Percentiles rank a stretch among this genome's conserved stretches.
These are phyloP conservation scores for Penicillium tannophilum DNA, from an alignment of 495 filamentous ascomycete genomes.

Conservation along the genomic window DNA sequence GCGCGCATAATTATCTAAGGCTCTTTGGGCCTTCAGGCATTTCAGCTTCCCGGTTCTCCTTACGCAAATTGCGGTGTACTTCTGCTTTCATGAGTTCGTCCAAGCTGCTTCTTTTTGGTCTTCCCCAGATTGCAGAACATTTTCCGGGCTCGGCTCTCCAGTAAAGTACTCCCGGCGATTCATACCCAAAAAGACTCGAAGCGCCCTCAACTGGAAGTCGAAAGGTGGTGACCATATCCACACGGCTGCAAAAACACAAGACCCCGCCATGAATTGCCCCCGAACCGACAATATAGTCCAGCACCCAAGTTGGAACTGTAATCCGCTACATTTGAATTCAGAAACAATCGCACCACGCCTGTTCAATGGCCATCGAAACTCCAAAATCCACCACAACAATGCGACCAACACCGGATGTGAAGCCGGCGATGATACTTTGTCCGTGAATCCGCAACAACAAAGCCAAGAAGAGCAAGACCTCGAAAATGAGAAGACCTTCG, in stretches of 20 bases:
- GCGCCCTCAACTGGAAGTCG: too few relatives aligned
- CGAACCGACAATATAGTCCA: constrained; percentile 58
- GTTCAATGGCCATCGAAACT: constrained; percentile 58
- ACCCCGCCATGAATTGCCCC: constrained; percentile 60
- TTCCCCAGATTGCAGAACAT: too few relatives aligned
- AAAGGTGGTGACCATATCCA: too few relatives aligned
- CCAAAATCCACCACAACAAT: constrained; percentile 39
- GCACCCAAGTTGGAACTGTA: constrained; percentile 62
- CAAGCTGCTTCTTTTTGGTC: too few relatives aligned
- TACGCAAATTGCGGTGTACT: too few relatives aligned
- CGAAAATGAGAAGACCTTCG: constrained; percentile 26
- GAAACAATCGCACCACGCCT: constrained; percentile 64
- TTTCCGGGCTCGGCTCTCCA: too few relatives aligned
- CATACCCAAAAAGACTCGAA: too few relatives aligned
- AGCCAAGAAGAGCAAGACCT: constrained; percentile 27
- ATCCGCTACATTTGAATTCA: constrained; percentile 53
- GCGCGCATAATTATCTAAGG: too few relatives aligned
- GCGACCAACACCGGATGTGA: constrained; percentile 21
- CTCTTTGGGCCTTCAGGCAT: too few relatives aligned
- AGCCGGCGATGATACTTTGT: constrained; percentile 28
- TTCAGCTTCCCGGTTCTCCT: too few relatives aligned
- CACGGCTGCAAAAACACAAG: background rate
- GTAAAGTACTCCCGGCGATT: too few relatives aligned
- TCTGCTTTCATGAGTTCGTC: too few relatives aligned
- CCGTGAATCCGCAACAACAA: constrained; percentile 27